Conservation (phyloP, 108 stramenopile species). For the Skeletonema marinoi region DNA sequence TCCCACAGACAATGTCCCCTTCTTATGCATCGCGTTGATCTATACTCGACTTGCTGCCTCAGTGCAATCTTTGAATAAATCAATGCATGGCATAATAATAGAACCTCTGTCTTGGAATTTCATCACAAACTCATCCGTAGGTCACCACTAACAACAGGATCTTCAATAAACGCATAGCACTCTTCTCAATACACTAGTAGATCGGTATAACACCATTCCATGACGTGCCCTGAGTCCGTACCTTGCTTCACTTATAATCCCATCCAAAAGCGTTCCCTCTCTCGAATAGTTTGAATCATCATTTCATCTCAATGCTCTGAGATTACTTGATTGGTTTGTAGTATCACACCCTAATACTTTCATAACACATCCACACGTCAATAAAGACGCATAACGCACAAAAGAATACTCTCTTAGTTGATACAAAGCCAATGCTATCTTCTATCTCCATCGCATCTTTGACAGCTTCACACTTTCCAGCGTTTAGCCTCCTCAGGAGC, state of each 20-base stretch:
- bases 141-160: neutral
- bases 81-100: neutral
- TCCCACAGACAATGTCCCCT: neutral
- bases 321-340: neutral
- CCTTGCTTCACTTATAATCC: neutral
- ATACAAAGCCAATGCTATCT: neutral
- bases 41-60: neutral
- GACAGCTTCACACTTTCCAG: no score
- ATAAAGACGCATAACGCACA: neutral
- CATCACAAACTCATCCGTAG: neutral
- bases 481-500: neutral
- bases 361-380: neutral
- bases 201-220: neutral
- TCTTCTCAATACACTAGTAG: neutral
- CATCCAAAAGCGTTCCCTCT: neutral
- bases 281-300: neutral
- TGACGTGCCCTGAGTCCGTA: neutral
- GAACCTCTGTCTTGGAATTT: neutral
- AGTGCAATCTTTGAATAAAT: neutral
- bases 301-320: neutral
- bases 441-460: neutral
- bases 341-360: neutral
- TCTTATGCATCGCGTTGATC: neutral
- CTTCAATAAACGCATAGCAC: neutral
- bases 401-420: neutral